Percentiles rank a stretch among this genome's conserved stretches.
Evolutionary conservation across 1,139 yeast species (phyloP).

Genomic region (Kodamaea sp.): DNA sequence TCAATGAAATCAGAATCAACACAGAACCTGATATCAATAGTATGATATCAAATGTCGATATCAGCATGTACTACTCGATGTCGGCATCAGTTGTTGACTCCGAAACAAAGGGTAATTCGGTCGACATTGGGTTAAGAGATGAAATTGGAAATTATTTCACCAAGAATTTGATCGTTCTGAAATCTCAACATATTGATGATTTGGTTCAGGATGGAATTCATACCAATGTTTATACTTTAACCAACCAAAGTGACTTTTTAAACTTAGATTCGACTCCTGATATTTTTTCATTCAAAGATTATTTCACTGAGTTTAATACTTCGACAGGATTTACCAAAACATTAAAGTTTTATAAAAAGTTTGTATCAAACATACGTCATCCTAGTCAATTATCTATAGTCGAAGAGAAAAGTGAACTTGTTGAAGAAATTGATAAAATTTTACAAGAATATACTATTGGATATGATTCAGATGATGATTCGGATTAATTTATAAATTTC

Average conservation of each 20-base stretch:
- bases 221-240: slow-evolving; percentile 15
- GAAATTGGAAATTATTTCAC: slow-evolving; percentile 12
- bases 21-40: slow-evolving; percentile 4
- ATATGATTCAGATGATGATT: slow-evolving; percentile 38
- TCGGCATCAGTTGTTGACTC: slow-evolving; percentile 1
- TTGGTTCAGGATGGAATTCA: slow-evolving; percentile 11
- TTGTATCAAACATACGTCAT: slow-evolving; percentile 39
- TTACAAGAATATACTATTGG: slow-evolving; percentile 58
- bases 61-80: slow-evolving; percentile 12
- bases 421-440: slow-evolving; percentile 50
- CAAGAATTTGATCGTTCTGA: slow-evolving; percentile 13
- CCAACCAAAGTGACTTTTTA: slow-evolving; percentile 13
- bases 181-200: background rate
- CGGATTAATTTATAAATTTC: background rate
- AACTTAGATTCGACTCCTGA: slow-evolving; percentile 35
- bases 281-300: slow-evolving; percentile 8
- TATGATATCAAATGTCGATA: slow-evolving; percentile 15
- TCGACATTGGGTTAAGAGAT: slow-evolving; percentile 10
- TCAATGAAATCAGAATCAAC: slow-evolving; percentile 28
- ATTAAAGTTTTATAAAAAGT: slow-evolving; percentile 45
- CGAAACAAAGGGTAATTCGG: background rate
- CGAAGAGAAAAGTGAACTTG: slow-evolving; percentile 67
- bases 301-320: slow-evolving; percentile 38
- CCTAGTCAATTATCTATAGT: slow-evolving; percentile 24
- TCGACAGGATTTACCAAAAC: slow-evolving; percentile 44